Evolutionary conservation across 2,329 filamentous ascomycete species (phyloP).

Genomic region (Fusarium globosum): DNA sequence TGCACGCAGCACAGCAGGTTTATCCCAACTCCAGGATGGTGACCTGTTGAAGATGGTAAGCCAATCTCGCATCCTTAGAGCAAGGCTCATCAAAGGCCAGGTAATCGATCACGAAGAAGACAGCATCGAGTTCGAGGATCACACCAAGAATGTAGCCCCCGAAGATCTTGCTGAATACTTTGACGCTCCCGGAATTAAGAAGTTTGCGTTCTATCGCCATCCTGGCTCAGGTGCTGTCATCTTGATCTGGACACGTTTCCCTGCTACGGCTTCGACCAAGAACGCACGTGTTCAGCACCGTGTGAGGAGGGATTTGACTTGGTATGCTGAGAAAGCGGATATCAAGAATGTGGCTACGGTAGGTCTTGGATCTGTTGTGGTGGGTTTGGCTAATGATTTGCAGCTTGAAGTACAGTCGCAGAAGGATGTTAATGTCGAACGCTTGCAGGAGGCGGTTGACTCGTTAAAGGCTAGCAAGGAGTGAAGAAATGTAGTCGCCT

Average conservation of each 20-base stretch:
- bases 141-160: neutral
- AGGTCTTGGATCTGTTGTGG: accelerated
- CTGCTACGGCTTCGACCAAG: conserved; percentile 1
- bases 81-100: neutral
- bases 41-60: conserved; percentile 23
- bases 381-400: accelerated
- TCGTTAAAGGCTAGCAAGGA: accelerated
- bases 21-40: conserved; percentile 2
- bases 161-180: neutral
- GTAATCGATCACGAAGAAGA: neutral
- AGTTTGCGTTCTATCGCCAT: conserved; percentile 12
- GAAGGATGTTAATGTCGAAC: neutral
- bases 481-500: neutral
- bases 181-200: neutral
- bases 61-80: accelerated
- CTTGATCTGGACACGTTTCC: conserved; percentile 24
- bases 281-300: conserved; percentile 2
- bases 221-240: neutral
- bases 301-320: conserved; percentile 4
- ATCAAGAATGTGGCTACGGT: conserved; percentile 2
- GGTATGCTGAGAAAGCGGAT: neutral
- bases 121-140: neutral
- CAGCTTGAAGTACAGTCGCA: neutral
- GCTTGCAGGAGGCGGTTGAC: neutral
- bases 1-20: neutral